Evolutionary conservation across 2,329 filamentous ascomycete species (phyloP).

Genomic region (Phoma sp.): DNA sequence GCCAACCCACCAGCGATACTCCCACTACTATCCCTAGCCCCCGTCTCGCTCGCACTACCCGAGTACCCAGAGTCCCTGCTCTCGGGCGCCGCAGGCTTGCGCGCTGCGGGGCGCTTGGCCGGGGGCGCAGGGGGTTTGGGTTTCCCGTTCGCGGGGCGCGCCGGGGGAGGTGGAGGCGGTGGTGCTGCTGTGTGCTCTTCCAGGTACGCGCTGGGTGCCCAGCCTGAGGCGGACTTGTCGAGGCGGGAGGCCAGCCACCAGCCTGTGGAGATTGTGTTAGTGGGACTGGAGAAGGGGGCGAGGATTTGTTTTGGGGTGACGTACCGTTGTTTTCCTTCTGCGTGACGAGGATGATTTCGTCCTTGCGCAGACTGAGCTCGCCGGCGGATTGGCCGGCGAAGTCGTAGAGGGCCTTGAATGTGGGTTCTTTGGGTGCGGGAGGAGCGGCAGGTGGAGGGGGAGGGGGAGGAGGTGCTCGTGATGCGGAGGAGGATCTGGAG

Average conservation of each 20-base stretch:
- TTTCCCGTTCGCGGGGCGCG: slow-evolving; percentile 71
- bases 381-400: slow-evolving; percentile 85
- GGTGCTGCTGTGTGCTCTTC: slow-evolving; percentile 75
- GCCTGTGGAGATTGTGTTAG: slow-evolving; percentile 59
- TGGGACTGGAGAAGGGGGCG: slow-evolving; percentile 5
- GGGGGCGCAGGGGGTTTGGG: slow-evolving; percentile 78
- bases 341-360: slow-evolving; percentile 85
- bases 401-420: slow-evolving; percentile 90
- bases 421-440: slow-evolving; percentile 69
- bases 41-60: slow-evolving; percentile 46
- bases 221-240: slow-evolving; percentile 75
- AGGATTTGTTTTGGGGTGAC: slow-evolving; percentile 36
- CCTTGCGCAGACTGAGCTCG: slow-evolving; percentile 79
- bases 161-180: slow-evolving; percentile 56
- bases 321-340: slow-evolving; percentile 94
- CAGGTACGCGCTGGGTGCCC: slow-evolving; percentile 93
- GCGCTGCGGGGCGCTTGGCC: slow-evolving; percentile 75
- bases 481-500: slow-evolving; percentile 49
- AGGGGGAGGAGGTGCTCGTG: slow-evolving; percentile 60
- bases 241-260: slow-evolving; percentile 93
- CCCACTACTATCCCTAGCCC: slow-evolving; percentile 49
- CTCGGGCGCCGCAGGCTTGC: slow-evolving; percentile 71
- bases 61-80: slow-evolving; percentile 68
- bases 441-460: slow-evolving; percentile 69
- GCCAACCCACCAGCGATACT: slow-evolving; percentile 58